Percentiles rank a stretch among this genome's conserved stretches.
phyloP scores from a whole-genome alignment of 148 eudicot species.

The Persicaria tinctoria region DNA sequence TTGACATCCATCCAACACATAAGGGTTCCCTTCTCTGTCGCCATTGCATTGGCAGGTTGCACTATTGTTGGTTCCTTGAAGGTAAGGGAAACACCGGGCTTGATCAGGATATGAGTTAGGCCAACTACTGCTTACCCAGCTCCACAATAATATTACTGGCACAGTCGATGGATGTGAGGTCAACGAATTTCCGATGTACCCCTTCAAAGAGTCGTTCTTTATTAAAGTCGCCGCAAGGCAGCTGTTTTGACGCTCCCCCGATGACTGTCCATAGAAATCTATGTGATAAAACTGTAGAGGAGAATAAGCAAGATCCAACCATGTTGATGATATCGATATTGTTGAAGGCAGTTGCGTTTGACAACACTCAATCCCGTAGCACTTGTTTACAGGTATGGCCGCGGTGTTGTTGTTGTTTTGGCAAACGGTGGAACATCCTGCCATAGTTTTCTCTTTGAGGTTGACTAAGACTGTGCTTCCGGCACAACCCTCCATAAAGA shows the following conservation, averaged over 20 bases:
- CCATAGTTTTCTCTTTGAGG: neutral
- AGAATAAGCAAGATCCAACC: neutral
- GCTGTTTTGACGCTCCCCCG: neutral
- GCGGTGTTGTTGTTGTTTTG: neutral
- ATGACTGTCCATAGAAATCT: neutral
- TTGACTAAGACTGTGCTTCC: conserved; percentile 6
- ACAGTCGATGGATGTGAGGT: neutral
- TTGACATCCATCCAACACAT: neutral
- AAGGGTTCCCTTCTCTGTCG: neutral
- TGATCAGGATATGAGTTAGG: neutral
- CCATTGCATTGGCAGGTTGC: neutral
- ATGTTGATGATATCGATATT: neutral
- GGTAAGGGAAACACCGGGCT: neutral
- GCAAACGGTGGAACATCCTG: conserved; percentile 19
- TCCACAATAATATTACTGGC: neutral
- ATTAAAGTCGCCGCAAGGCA: neutral
- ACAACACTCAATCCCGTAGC: conserved; percentile 37
- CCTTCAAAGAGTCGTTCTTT: neutral
- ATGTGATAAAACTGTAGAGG: conserved; percentile 6
- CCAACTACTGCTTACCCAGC: neutral
- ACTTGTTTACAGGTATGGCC: neutral
- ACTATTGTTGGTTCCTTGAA: neutral
- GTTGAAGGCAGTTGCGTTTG: conserved; percentile 12
- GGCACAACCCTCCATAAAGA: conserved; percentile 15
- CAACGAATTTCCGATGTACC: neutral